Base-by-base conservation (phyloP, 192 early-diverging fungal genomes). In the Mortierella hygrophila region DNA sequence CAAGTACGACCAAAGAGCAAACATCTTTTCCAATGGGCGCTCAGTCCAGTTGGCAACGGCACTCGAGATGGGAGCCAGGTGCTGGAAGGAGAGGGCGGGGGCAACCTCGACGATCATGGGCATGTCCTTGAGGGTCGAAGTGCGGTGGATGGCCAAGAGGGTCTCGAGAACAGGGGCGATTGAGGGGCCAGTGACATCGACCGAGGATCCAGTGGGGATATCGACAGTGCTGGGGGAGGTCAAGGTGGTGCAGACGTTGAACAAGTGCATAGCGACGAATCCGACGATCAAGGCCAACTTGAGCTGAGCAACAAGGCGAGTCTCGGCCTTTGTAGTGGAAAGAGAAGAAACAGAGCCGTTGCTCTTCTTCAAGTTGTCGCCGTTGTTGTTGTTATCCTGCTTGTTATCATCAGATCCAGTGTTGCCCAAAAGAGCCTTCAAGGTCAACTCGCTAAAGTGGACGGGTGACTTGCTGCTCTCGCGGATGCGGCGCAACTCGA, bases 271-370 rank as follows among this genome's bases (percentile, higher is more conserved):
- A 23, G 89, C 88, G 23, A 93, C 87, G 78, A 94, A 93, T 32
- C 93, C 93, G 21, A 92, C 83, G 68, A 94, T 93, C 85, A 94
- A 83, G 21, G 92, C 79, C 18, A 94, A 80, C 82, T 94, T 94
- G 38, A 94, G 77, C 60, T 92, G 87, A 3, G 89, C 92, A 72
- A 92, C 91, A 73, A 91, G 89, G 11, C 89, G 92, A 40, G 91
- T 93, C 46, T 92, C 83, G 1, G 78, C 83, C 83, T 89, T 89
- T 74, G 79, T 82, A 1, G 82, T 32, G 1, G 37, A 11, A 9
- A 35, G 21, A 15, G 65, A 60, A 26, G 82, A 83, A 6, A 69
- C 68, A 26, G 69, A 37, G 52, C 38, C 76, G n/a, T 23, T 77
- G n/a, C 5, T n/a, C 57, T 35, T 65, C 60, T 65, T 65, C 60